phyloP scores from a whole-genome alignment of 768 basidiomycete species.

The Porpolomopsis calyptriformis region DNA sequence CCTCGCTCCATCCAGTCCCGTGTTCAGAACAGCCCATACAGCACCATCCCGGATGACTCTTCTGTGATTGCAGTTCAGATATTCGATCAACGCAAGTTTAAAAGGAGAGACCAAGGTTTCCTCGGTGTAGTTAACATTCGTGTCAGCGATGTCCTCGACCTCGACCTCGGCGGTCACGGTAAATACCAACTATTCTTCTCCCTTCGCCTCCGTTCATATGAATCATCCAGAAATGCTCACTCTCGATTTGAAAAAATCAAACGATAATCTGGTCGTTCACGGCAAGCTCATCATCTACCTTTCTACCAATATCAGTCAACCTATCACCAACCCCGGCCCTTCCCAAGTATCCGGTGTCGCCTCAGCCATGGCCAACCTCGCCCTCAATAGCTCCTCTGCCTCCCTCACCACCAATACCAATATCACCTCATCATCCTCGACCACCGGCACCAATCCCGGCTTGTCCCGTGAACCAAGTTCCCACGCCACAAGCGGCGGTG shows the following conservation, averaged over 20 bases:
- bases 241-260: slow-evolving; percentile 95
- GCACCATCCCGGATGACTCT: slow-evolving; percentile 88
- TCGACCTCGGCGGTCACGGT: slow-evolving; percentile 93
- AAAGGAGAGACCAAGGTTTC: slow-evolving; percentile 95
- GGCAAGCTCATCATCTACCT: slow-evolving; percentile 96
- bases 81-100: slow-evolving; percentile 99
- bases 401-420: slow-evolving; percentile 46
- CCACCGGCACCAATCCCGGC: slow-evolving; percentile 25
- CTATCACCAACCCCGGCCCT: slow-evolving; percentile 77
- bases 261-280: slow-evolving; percentile 94
- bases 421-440: slow-evolving; percentile 22
- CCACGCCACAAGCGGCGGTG: slow-evolving; percentile 45
- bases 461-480: slow-evolving; percentile 60
- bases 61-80: slow-evolving; percentile 97
- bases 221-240: slow-evolving; percentile 79
- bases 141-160: slow-evolving; percentile 82
- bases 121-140: slow-evolving; percentile 94
- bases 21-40: slow-evolving; percentile 21
- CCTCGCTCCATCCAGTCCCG: slow-evolving; percentile 6
- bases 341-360: slow-evolving; percentile 54
- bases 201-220: neutral
- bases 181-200: neutral
- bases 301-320: slow-evolving; percentile 79
- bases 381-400: slow-evolving; percentile 46
- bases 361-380: slow-evolving; percentile 50